Percentiles rank a stretch among this genome's conserved stretches.
Conservation (phyloP, 75 land plant species). For the Azolla pinnata region DNA sequence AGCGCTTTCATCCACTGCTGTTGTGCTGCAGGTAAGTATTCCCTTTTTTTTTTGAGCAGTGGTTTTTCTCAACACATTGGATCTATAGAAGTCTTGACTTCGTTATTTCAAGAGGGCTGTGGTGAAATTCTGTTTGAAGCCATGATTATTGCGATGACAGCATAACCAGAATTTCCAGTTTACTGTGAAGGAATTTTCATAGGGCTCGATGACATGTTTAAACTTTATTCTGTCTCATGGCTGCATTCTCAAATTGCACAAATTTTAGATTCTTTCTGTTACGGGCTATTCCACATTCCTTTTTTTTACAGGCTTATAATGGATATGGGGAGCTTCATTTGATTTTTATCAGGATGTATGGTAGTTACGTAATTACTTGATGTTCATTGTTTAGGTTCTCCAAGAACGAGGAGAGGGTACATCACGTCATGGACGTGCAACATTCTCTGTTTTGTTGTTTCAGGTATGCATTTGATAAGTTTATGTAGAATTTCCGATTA, state of each 20-base stretch:
- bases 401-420: conserved; percentile 99
- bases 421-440: conserved; percentile 97
- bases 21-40: conserved; percentile 76
- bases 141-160: background rate
- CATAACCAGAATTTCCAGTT: background rate
- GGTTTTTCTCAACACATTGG: background rate
- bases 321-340: background rate
- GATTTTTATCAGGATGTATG: no score
- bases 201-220: no score
- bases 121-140: background rate
- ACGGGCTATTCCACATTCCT: no score
- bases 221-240: no score
- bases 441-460: conserved; percentile 93
- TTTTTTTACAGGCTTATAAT: no score
- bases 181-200: no score
- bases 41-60: background rate
- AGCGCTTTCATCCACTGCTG: conserved; percentile 96
- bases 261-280: conserved; percentile 5
- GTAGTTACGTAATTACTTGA: background rate
- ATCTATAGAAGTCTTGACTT: background rate
- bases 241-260: no score
- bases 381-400: conserved; percentile 55
- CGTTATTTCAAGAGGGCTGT: background rate
- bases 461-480: conserved; percentile 50
- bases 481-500: no score